Conservation (phyloP, 352 stramenopile genomes). For the Pythium coloratum region DNA sequence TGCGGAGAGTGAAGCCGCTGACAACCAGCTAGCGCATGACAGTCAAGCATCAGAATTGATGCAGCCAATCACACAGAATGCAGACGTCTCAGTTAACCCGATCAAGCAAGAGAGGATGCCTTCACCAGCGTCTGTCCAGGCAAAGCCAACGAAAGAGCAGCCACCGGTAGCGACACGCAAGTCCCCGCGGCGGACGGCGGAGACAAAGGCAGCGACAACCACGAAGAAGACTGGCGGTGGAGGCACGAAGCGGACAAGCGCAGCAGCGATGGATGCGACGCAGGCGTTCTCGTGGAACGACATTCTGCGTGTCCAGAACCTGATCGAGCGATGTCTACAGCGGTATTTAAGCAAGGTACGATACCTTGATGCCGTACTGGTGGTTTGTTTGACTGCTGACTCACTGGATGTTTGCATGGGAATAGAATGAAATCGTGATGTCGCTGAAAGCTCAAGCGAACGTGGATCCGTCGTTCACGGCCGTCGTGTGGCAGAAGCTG, state of each 20-base stretch:
- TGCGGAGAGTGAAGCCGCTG: neutral
- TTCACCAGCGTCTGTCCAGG: neutral
- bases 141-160: neutral
- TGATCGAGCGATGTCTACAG: constrained; percentile 90
- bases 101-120: neutral
- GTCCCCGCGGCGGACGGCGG: constrained; percentile 7
- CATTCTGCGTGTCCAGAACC: constrained; percentile 86
- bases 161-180: neutral
- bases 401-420: neutral
- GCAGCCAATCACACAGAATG: neutral
- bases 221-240: constrained; percentile 29
- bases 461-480: constrained; percentile 82
- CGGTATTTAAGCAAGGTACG: constrained; percentile 89
- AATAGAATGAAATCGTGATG: constrained; percentile 63
- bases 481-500: constrained; percentile 90
- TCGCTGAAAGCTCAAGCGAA: constrained; percentile 69
- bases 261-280: neutral
- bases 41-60: neutral
- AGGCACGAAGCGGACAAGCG: constrained; percentile 9
- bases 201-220: neutral
- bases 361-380: neutral
- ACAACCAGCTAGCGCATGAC: constrained; percentile 5
- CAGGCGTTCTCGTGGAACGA: constrained; percentile 85
- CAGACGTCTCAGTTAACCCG: neutral
- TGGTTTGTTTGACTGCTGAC: neutral